phyloP scores from a whole-genome alignment of 805 yeast species.

The Schwanniomyces pseudopolymorphus region DNA sequence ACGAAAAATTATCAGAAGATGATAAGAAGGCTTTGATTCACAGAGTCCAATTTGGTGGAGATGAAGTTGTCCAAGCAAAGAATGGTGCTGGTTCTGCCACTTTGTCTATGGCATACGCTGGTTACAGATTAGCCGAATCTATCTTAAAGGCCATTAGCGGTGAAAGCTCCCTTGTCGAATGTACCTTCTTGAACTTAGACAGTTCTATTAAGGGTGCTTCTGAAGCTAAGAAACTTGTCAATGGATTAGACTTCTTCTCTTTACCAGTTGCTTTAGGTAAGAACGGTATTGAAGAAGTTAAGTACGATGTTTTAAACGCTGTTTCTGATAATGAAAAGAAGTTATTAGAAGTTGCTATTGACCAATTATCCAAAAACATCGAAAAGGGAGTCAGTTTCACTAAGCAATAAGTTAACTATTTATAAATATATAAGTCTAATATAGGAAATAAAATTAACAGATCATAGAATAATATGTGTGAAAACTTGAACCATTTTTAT shows the following conservation, averaged over 20 bases:
- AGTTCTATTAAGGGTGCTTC: constrained; percentile 48
- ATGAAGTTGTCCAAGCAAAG: constrained; percentile 84
- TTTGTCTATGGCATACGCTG: constrained; percentile 84
- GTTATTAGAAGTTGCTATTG: constrained; percentile 52
- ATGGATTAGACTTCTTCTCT: constrained; percentile 53
- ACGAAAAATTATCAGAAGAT: constrained; percentile 54
- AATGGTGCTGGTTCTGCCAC: constrained; percentile 85
- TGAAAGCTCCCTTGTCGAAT: constrained; percentile 39
- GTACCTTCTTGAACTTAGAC: constrained; percentile 54
- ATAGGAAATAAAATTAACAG: neutral
- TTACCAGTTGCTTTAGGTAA: constrained; percentile 58
- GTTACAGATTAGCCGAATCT: constrained; percentile 70
- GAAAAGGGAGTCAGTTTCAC: constrained; percentile 57
- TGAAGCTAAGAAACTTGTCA: constrained; percentile 48
- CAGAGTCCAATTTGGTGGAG: constrained; percentile 94
- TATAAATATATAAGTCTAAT: neutral
- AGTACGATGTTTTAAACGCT: constrained; percentile 50
- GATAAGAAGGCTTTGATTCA: constrained; percentile 65
- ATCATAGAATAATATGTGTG: neutral
- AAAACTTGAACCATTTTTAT: neutral
- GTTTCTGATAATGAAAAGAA: constrained; percentile 54
- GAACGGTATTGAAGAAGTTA: constrained; percentile 57
- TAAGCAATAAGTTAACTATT: constrained; percentile 13
- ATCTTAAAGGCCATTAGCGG: constrained; percentile 53
- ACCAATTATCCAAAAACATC: constrained; percentile 54